These are phyloP conservation scores for Fagus crenata DNA, from an alignment of 306 rosid genomes.

Conservation along the genomic window DNA sequence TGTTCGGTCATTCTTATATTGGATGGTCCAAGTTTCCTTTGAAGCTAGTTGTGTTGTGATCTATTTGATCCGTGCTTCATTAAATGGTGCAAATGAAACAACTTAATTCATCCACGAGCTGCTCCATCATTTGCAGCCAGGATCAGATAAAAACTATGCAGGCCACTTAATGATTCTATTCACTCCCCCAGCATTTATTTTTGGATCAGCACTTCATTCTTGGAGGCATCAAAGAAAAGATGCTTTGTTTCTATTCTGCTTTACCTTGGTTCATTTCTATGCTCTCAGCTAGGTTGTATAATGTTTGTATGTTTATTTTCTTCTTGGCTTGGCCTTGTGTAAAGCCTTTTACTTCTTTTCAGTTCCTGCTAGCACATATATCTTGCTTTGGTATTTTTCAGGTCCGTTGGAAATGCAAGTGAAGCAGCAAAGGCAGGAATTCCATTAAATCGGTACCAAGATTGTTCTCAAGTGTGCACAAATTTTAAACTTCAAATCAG, in stretches of 20 bases:
- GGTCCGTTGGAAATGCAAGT: constrained; percentile 57
- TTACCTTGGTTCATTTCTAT: constrained; percentile 5
- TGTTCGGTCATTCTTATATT: background rate
- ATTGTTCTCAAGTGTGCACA: constrained; percentile 49
- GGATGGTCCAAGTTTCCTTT: background rate
- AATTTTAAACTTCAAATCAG: constrained; percentile 25
- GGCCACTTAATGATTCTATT: background rate
- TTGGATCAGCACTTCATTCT: background rate
- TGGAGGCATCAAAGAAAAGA: background rate
- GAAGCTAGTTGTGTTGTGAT: background rate
- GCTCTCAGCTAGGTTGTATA: background rate
- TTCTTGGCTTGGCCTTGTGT: constrained; percentile 3
- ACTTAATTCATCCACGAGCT: background rate
- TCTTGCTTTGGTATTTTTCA: constrained; percentile 28
- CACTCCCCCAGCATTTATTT: background rate
- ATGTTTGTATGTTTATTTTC: background rate
- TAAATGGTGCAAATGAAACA: background rate
- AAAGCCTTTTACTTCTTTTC: constrained; percentile 10
- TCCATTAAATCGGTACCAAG: constrained; percentile 48
- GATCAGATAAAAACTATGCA: background rate
- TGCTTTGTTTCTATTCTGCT: background rate
- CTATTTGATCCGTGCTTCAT: background rate
- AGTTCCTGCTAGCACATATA: background rate
- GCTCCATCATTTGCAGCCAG: background rate
- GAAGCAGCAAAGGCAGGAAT: constrained; percentile 64